Base-by-base conservation (phyloP, 1,139 yeast species). In the Nadsonia starkeyi-henricii region DNA sequence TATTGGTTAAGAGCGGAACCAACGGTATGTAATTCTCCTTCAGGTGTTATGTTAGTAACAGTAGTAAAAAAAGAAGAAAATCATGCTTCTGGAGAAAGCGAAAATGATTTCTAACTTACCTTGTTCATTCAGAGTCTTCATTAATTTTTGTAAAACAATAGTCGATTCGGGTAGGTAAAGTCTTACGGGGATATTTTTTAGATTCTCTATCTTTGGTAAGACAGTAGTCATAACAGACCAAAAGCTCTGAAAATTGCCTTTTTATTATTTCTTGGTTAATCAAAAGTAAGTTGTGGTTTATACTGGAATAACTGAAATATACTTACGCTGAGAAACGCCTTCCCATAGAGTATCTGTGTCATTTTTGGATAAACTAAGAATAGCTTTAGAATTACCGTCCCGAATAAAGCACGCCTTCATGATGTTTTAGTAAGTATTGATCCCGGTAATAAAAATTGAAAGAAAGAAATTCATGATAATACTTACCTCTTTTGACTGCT, bases 351-450 rank as follows among this genome's bases (percentile, higher is more conserved):
- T 60, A 21, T 68, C 64, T 0, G 89, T 74, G 50, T 81, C 79
- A 1, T 69, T 70, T 53, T 76, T 79, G 13, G 91, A 77, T 50
- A 89, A 64, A 36, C 73, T 71, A 94, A 89, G 81, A 20, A 89
- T 75, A 1, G 78, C 73, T 53, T 82, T 85, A 7, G 95, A 73
- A 21, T 77, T 75, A 0, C 94, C 94, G 54, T 81, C 77, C 41
- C 83, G 62, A 0, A 86, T 77, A 59, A 72, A 85, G 57, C 85
- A 77, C 2, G 88, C 74, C 59, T 88, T 23, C 5, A 23, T 23
- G 8, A 23, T 23, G 28, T 23, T 5, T n/a, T 23, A 23, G 28
- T 23, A 23, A 23, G 28, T 23, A 23, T 9, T 23, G 9, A 23
- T 23, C 9, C 28, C 9, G 28, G n/a, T n/a, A n/a, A 23, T 9